Base-by-base conservation (phyloP, 768 basidiomycete genomes). In the Dioszegia crocea region DNA sequence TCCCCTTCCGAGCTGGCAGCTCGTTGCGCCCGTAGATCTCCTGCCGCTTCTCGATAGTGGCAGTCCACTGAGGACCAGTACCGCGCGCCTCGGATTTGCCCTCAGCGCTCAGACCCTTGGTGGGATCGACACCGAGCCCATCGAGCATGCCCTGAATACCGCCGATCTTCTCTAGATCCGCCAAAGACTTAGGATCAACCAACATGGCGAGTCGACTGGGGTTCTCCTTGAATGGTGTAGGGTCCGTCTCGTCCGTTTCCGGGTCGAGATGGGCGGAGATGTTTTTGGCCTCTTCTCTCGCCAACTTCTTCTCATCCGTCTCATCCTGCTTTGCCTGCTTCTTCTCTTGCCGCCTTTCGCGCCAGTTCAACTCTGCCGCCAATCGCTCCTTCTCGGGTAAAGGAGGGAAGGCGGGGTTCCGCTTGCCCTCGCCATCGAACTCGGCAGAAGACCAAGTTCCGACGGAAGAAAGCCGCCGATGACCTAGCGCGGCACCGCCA, bases 101-200 rank as follows among this genome's bases (percentile, higher is more conserved):
- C 17, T 52, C 63, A 26, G 38, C 56, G 17, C 62, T 59, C 24
- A 83, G 67, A 26, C 81, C 81, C 24, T 64, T 68, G 36, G 66
- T 70, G 27, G 70, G 61, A 55, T 88, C 78, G 0, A 89, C 86
- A 12, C 89, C 89, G 8, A 98, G 83, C 4, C 89, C 87, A 1
- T 79, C 77, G 12, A 94, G 77, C 12, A 98, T 71, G 8, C 82
- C 84, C 0, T 80, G 65, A 8, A 82, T 79, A 40, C 96, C 96
- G 19, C 91, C 92, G 33, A 94, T 80, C 11, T 76, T 76, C 17
- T 79, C 79, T 30, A 99, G 82, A 14, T 81, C 73, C 2, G 86
- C 82, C 11, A 92, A 63, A 62, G 80, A 86, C 78, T 96, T 97
- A 9, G 92, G 91, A 73, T 98, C 93, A 36, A 98, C 84, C 53